Evolutionary conservation across 2,329 filamentous ascomycete species (phyloP).

Genomic region (Aspergillus hortae): DNA sequence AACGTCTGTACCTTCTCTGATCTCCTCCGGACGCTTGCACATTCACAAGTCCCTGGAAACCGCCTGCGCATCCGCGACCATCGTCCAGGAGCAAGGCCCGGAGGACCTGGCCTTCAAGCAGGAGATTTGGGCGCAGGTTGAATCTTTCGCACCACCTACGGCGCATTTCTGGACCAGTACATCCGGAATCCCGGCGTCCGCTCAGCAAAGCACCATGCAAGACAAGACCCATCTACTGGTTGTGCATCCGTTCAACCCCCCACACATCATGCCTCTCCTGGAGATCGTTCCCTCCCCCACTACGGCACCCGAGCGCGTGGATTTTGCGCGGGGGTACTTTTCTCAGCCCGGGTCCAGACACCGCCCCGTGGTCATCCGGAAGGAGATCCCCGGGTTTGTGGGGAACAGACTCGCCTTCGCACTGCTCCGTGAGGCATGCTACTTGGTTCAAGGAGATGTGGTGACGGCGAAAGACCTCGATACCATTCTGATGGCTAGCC

Average conservation of each 20-base stretch:
- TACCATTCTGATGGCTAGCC: constrained; percentile 48
- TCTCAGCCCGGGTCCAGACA: constrained; percentile 17
- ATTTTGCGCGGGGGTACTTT: constrained; percentile 40
- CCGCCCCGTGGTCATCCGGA: constrained; percentile 48
- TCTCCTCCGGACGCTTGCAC: constrained; percentile 14
- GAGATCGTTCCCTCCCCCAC: constrained; percentile 53
- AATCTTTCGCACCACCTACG: constrained; percentile 40
- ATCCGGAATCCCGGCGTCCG: constrained; percentile 54
- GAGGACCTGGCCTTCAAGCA: constrained; percentile 53
- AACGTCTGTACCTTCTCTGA: constrained; percentile 4
- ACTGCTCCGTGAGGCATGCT: constrained; percentile 53
- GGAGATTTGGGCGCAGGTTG: constrained; percentile 50
- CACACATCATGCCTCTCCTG: constrained; percentile 59
- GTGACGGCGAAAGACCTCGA: constrained; percentile 53
- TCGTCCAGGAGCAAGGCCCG: constrained; percentile 59
- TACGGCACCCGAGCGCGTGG: constrained; percentile 33
- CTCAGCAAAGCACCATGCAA: constrained; percentile 43
- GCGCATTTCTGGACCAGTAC: constrained; percentile 58
- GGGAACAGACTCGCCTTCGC: constrained; percentile 58
- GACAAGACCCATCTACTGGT: constrained; percentile 48
- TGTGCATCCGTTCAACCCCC: constrained; percentile 61
- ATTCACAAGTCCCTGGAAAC: constrained; percentile 15
- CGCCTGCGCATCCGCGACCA: constrained; percentile 36
- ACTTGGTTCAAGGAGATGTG: constrained; percentile 53
- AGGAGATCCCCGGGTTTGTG: constrained; percentile 55